These are phyloP conservation scores for Mycena epipterygia DNA, from an alignment of 768 basidiomycete genomes.

Conservation along the genomic window DNA sequence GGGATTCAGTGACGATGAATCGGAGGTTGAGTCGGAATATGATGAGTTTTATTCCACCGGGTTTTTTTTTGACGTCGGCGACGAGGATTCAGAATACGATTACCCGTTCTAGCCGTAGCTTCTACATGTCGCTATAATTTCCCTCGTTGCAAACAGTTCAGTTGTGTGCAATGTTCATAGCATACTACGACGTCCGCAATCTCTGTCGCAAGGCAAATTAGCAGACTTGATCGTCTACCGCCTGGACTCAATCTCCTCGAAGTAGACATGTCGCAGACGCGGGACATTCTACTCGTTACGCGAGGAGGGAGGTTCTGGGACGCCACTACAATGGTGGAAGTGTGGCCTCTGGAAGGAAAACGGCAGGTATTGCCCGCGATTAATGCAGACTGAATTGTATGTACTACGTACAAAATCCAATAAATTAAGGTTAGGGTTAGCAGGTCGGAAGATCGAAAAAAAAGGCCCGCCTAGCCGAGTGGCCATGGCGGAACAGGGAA, in stretches of 20 bases:
- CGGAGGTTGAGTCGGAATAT: not conserved
- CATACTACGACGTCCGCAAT: too few relatives aligned
- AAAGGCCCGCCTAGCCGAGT: too few relatives aligned
- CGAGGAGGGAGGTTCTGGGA: slow-evolving; percentile 82
- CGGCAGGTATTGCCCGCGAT: slow-evolving; percentile 69
- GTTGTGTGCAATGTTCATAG: too few relatives aligned
- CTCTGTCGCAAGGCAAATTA: slow-evolving; percentile 74
- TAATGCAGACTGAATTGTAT: slow-evolving; percentile 57
- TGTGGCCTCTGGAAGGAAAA: slow-evolving; percentile 78
- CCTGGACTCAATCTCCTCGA: slow-evolving; percentile 69
- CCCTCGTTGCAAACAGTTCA: not conserved
- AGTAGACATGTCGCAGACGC: slow-evolving; percentile 63
- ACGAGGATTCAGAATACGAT: slow-evolving; percentile 6
- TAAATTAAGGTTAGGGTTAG: too few relatives aligned
- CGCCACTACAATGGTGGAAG: slow-evolving; percentile 68
- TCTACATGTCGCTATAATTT: too few relatives aligned
- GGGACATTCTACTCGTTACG: slow-evolving; percentile 67
- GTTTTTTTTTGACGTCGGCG: not conserved
- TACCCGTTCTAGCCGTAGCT: slow-evolving; percentile 6
- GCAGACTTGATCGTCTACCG: slow-evolving; percentile 79
- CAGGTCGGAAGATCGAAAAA: too few relatives aligned
- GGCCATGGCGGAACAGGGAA: too few relatives aligned
- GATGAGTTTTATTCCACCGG: not conserved
- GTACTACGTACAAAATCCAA: not conserved
- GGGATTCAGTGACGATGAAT: slow-evolving; percentile 41